Evolutionary conservation across 306 rosid genomes (phyloP).

Genomic region (Quercus cerris): DNA sequence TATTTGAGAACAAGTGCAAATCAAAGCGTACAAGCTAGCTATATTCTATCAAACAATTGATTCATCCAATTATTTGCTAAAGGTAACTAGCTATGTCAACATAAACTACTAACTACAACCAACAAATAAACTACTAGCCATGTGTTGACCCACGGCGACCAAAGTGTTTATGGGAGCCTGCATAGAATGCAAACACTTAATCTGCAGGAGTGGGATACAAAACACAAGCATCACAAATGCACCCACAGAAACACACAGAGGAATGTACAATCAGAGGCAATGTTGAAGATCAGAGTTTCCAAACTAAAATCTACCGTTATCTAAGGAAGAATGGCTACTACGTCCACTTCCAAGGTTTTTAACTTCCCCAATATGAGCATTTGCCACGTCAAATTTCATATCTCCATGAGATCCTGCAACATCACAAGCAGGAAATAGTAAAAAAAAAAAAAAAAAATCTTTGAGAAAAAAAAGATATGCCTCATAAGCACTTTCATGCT

Average conservation of each 20-base stretch:
- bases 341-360: conserved; percentile 39
- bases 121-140: conserved; percentile 6
- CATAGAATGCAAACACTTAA: conserved; percentile 4
- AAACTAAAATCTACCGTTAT: conserved; percentile 47
- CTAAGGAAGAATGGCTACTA: conserved; percentile 39
- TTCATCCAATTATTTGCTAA: not conserved
- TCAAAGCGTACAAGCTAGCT: not conserved
- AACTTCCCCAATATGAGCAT: conserved; percentile 39
- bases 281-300: conserved; percentile 1
- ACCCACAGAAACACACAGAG: not conserved
- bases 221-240: not conserved
- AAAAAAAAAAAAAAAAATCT: too few species aligned
- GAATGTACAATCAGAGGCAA: not conserved
- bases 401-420: conserved; percentile 33
- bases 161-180: conserved; percentile 57
- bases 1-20: not conserved
- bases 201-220: not conserved
- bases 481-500: not conserved
- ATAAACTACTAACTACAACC: not conserved
- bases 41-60: not conserved
- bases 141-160: conserved; percentile 56
- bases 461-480: too few species aligned
- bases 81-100: not conserved
- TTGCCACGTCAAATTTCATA: conserved; percentile 27
- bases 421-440: conserved; percentile 6